Percentiles rank a stretch among this genome's conserved stretches.
Evolutionary conservation across 2,329 filamentous ascomycete species (phyloP).

Genomic region (Aspergillus texensis): DNA sequence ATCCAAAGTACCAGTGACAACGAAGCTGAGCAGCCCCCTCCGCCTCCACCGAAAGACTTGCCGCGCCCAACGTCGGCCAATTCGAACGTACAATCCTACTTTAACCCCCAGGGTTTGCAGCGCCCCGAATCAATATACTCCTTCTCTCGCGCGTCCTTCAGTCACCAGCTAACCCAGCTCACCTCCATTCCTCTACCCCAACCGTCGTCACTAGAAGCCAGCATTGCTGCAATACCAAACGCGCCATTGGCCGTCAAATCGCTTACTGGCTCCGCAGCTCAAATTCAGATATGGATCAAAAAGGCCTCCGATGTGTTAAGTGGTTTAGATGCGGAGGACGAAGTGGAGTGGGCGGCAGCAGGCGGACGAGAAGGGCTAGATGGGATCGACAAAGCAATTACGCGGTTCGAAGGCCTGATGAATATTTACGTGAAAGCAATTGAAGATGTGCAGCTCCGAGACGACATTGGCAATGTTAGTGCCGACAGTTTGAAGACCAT

Average conservation of each 20-base stretch:
- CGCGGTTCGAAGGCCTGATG: slow-evolving; percentile 83
- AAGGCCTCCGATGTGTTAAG: slow-evolving; percentile 88
- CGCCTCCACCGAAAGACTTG: slow-evolving; percentile 43
- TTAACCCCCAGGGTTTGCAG: slow-evolving; percentile 51
- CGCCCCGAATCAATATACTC: slow-evolving; percentile 90
- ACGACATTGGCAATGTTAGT: slow-evolving; percentile 73
- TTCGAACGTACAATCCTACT: slow-evolving; percentile 43
- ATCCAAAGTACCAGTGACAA: slow-evolving; percentile 40
- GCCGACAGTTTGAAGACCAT: slow-evolving; percentile 72
- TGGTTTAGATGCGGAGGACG: slow-evolving; percentile 90
- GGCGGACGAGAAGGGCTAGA: slow-evolving; percentile 65
- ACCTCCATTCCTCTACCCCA: slow-evolving; percentile 89
- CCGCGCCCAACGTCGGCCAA: slow-evolving; percentile 29
- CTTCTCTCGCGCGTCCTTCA: slow-evolving; percentile 86
- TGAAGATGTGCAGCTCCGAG: slow-evolving; percentile 79
- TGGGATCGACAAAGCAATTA: slow-evolving; percentile 69
- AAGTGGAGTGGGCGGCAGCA: slow-evolving; percentile 93
- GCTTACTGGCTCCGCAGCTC: slow-evolving; percentile 82
- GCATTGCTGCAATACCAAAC: slow-evolving; percentile 81
- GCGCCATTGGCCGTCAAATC: slow-evolving; percentile 82
- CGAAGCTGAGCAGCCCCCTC: slow-evolving; percentile 32
- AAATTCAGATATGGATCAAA: slow-evolving; percentile 90
- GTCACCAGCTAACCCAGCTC: slow-evolving; percentile 87
- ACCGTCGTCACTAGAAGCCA: slow-evolving; percentile 77
- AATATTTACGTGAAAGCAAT: slow-evolving; percentile 94